These are phyloP conservation scores for Colletotrichum orchidophilum DNA, from an alignment of 2,329 filamentous ascomycete genomes.

Conservation along the genomic window DNA sequence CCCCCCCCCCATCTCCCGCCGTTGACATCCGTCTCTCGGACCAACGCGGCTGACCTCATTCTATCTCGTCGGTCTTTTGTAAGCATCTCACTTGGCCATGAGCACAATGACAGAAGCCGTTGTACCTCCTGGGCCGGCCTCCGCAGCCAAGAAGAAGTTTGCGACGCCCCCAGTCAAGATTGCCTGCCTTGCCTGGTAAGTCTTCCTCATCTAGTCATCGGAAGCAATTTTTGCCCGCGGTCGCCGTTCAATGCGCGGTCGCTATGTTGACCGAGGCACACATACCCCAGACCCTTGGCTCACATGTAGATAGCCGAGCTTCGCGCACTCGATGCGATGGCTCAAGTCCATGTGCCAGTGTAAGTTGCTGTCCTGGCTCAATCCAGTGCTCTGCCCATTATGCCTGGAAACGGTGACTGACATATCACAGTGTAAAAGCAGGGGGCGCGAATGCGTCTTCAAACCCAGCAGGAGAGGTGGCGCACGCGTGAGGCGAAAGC, in stretches of 20 bases:
- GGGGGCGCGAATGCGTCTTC: conserved; percentile 53
- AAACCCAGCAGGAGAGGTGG: conserved; percentile 54
- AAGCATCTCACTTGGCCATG: conserved; percentile 14
- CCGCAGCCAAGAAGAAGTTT: conserved; percentile 49
- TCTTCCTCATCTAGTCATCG: conserved; percentile 2
- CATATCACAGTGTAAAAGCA: conserved; percentile 47
- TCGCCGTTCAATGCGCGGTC: not conserved
- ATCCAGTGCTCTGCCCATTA: not conserved
- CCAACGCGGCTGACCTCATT: not conserved
- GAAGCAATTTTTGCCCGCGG: not conserved
- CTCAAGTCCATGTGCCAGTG: conserved; percentile 52
- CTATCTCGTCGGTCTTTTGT: not conserved
- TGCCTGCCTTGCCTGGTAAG: conserved; percentile 60
- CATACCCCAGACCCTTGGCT: not conserved
- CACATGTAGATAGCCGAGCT: conserved; percentile 46
- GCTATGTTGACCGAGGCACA: no score
- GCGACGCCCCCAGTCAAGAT: conserved; percentile 59
- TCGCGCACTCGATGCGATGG: conserved; percentile 59
- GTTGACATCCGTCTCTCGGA: not conserved
- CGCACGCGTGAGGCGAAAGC: conserved; percentile 53
- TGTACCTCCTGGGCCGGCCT: conserved; percentile 17
- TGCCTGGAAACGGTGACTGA: conserved; percentile 27
- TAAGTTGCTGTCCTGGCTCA: conserved; percentile 39
- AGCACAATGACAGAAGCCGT: conserved; percentile 35
- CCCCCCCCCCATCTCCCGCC: no score